These are phyloP conservation scores for Abrus precatorius DNA, from an alignment of 306 rosid genomes.

Conservation along the genomic window DNA sequence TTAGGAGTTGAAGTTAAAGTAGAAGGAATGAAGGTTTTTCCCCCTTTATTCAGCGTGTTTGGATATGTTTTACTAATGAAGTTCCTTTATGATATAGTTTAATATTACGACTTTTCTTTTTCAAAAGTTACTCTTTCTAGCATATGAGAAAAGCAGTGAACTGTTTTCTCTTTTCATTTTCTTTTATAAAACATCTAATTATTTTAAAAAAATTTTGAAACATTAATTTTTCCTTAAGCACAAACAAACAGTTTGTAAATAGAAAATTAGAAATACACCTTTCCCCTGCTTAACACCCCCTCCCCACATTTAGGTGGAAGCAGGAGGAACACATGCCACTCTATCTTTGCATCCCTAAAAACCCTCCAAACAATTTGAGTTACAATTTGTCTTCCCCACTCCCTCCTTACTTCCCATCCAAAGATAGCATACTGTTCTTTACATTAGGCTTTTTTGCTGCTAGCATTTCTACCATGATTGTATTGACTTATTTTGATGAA, in stretches of 20 bases:
- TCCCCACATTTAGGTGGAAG: neutral
- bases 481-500: conserved; percentile 33
- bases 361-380: neutral
- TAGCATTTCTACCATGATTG: conserved; percentile 26
- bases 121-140: conserved; percentile 1
- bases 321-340: neutral
- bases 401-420: neutral
- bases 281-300: conserved; percentile 1
- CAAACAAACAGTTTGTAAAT: neutral
- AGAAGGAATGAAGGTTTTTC: neutral
- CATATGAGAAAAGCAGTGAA: neutral
- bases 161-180: neutral
- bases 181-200: neutral
- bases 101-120: neutral
- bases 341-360: neutral
- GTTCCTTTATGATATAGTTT: neutral
- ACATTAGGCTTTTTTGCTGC: conserved; percentile 5
- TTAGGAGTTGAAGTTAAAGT: conserved; percentile 12
- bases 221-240: neutral
- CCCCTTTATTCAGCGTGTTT: neutral
- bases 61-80: neutral
- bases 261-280: conserved; percentile 21
- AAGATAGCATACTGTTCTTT: neutral
- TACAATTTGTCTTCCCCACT: neutral
- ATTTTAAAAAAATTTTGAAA: no score